Percentiles rank a stretch among this genome's conserved stretches.
phyloP scores from a whole-genome alignment of 2,329 filamentous ascomycete species.

The Pyrenochaeta sp. region DNA sequence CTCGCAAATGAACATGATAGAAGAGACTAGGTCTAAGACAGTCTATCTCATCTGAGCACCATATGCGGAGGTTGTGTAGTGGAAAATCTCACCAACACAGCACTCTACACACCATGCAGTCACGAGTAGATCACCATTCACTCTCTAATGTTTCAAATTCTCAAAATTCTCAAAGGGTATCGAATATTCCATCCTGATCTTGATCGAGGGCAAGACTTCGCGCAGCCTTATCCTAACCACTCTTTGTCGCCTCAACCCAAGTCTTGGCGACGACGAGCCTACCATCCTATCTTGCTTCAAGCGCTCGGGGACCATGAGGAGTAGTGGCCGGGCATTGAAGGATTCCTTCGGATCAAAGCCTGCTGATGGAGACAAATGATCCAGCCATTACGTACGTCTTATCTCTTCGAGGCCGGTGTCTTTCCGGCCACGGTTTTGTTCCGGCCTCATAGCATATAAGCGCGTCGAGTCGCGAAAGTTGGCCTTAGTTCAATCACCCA shows the following conservation, averaged over 20 bases:
- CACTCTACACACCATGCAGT: background rate
- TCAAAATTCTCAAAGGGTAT: background rate
- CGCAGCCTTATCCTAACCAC: background rate
- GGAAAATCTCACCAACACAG: background rate
- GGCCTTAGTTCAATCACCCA: slow-evolving; percentile 10
- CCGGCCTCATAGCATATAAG: slow-evolving; percentile 49
- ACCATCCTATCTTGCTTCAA: slow-evolving; percentile 2
- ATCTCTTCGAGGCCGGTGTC: slow-evolving; percentile 48
- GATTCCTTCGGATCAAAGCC: slow-evolving; percentile 17
- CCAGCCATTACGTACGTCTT: slow-evolving; percentile 49
- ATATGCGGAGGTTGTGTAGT: background rate
- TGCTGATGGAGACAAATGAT: slow-evolving; percentile 31
- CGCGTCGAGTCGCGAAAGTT: slow-evolving; percentile 24
- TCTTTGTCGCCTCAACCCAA: slow-evolving; percentile 4
- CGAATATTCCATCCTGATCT: background rate
- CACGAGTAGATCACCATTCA: background rate
- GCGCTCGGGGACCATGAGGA: background rate
- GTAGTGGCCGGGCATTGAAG: slow-evolving; percentile 13
- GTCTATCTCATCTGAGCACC: background rate
- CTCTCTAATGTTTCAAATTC: background rate
- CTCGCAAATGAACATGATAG: background rate
- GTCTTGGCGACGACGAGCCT: slow-evolving; percentile 28
- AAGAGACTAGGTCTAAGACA: background rate
- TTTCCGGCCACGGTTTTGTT: slow-evolving; percentile 40
- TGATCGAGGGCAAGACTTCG: background rate